Percentiles rank a stretch among this genome's conserved stretches.
Evolutionary conservation across 768 basidiomycete genomes (phyloP).

Genomic region (Mycena belliarum): DNA sequence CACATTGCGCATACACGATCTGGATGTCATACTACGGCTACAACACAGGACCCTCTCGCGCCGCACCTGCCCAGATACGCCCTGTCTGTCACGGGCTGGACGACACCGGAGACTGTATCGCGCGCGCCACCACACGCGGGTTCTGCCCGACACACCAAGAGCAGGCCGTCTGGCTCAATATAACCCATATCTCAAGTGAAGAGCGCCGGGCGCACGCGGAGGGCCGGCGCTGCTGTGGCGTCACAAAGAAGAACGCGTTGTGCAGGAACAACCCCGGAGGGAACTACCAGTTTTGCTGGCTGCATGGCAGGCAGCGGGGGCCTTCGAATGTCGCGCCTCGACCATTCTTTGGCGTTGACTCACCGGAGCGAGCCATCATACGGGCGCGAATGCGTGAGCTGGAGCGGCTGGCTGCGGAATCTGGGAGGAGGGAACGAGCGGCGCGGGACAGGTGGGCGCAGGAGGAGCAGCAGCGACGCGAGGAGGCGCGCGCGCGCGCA

Average conservation of each 20-base stretch:
- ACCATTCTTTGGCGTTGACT: background rate
- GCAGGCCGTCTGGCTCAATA: conserved; percentile 4
- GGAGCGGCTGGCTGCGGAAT: background rate
- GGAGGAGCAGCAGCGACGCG: background rate
- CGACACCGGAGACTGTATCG: background rate
- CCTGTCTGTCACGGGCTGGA: background rate
- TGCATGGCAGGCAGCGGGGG: conserved; percentile 3
- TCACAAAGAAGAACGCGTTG: conserved; percentile 7
- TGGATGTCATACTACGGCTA: too few species aligned
- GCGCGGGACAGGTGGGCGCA: background rate
- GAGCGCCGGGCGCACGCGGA: conserved; percentile 4
- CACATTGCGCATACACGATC: too few species aligned
- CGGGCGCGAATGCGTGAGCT: conserved; percentile 8
- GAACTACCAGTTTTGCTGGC: background rate
- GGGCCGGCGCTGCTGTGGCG: conserved; percentile 8
- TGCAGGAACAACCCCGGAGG: conserved; percentile 4
- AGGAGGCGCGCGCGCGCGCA: background rate
- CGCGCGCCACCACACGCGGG: background rate
- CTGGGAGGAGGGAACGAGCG: background rate
- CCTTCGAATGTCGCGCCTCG: background rate
- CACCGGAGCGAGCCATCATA: background rate
- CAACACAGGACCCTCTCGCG: too few species aligned
- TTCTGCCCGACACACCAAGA: conserved; percentile 5
- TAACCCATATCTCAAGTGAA: background rate
- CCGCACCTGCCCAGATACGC: too few species aligned